Evolutionary conservation across 805 yeast species (phyloP).

Genomic region (Yamadazyma endophytica): DNA sequence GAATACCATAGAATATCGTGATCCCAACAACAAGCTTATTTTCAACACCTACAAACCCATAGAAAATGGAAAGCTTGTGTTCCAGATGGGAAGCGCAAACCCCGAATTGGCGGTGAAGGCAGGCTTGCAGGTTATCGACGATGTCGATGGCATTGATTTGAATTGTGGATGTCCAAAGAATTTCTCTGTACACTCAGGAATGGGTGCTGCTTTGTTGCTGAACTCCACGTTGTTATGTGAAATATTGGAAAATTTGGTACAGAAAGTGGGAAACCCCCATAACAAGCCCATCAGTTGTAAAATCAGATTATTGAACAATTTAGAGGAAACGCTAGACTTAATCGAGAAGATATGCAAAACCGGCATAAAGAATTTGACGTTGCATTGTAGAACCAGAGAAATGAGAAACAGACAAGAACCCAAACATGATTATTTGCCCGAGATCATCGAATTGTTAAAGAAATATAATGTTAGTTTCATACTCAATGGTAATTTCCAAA

Average conservation of each 20-base stretch:
- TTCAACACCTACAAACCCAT: slow-evolving; percentile 67
- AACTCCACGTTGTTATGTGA: slow-evolving; percentile 77
- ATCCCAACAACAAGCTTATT: slow-evolving; percentile 43
- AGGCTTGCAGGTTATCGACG: slow-evolving; percentile 71
- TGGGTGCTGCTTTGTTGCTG: slow-evolving; percentile 90
- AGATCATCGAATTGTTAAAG: slow-evolving; percentile 58
- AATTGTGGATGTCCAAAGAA: slow-evolving; percentile 98
- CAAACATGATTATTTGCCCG: slow-evolving; percentile 61
- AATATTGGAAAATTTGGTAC: slow-evolving; percentile 66
- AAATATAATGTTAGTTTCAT: slow-evolving; percentile 64
- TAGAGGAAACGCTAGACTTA: slow-evolving; percentile 49
- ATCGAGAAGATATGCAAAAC: slow-evolving; percentile 54
- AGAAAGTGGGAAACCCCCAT: slow-evolving; percentile 73
- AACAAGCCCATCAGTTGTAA: slow-evolving; percentile 85
- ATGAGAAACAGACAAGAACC: slow-evolving; percentile 90
- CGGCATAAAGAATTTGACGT: slow-evolving; percentile 80
- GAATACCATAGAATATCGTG: slow-evolving; percentile 59
- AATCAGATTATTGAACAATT: slow-evolving; percentile 67
- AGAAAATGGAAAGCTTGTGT: slow-evolving; percentile 68
- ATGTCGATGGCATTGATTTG: slow-evolving; percentile 89
- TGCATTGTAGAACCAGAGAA: slow-evolving; percentile 84
- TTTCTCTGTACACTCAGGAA: slow-evolving; percentile 89
- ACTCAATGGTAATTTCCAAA: slow-evolving; percentile 73
- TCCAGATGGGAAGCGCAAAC: slow-evolving; percentile 87
- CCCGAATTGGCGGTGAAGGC: slow-evolving; percentile 87